phyloP scores from a whole-genome alignment of 176 grass and related monocot genomes.

The Alopecurus myosuroides region DNA sequence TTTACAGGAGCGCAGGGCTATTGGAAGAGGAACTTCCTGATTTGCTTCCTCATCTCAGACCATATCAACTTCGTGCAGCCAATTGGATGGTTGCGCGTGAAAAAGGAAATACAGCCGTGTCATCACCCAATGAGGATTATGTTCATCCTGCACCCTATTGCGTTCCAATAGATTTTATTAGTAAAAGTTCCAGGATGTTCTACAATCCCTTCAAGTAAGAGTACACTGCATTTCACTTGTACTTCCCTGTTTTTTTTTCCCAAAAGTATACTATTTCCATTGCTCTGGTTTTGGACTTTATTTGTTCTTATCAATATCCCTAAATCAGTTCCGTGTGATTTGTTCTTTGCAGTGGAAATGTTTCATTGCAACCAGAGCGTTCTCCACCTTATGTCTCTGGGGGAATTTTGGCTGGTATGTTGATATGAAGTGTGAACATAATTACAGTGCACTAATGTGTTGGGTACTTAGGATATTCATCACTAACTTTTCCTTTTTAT shows the following conservation, averaged over 20 bases:
- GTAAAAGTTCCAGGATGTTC: conserved; percentile 75
- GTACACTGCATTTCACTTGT: conserved; percentile 1
- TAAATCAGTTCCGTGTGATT: neutral
- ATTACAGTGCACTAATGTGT: conserved; percentile 6
- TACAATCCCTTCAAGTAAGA: conserved; percentile 99
- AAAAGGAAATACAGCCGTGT: conserved; percentile 32
- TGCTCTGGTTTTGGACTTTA: neutral
- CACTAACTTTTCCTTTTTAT: conserved; percentile 14
- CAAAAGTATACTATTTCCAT: neutral
- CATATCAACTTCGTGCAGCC: conserved; percentile 87
- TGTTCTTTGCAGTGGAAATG: conserved; percentile 60
- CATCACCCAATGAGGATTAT: conserved; percentile 20
- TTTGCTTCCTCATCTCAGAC: conserved; percentile 79
- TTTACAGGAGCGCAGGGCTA: conserved; percentile 37
- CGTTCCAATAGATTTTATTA: conserved; percentile 68
- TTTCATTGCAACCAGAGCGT: conserved; percentile 65
- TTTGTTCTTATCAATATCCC: neutral
- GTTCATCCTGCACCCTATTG: conserved; percentile 63
- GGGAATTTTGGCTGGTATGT: conserved; percentile 87
- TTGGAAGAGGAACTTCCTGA: conserved; percentile 62
- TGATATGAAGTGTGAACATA: neutral
- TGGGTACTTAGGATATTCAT: neutral
- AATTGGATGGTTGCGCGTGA: conserved; percentile 95
- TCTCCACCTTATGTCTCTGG: conserved; percentile 62
- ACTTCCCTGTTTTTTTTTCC: neutral